Evolutionary conservation across 2,329 filamentous ascomycete species (phyloP).

Genomic region (Colletotrichum ledebouriae): DNA sequence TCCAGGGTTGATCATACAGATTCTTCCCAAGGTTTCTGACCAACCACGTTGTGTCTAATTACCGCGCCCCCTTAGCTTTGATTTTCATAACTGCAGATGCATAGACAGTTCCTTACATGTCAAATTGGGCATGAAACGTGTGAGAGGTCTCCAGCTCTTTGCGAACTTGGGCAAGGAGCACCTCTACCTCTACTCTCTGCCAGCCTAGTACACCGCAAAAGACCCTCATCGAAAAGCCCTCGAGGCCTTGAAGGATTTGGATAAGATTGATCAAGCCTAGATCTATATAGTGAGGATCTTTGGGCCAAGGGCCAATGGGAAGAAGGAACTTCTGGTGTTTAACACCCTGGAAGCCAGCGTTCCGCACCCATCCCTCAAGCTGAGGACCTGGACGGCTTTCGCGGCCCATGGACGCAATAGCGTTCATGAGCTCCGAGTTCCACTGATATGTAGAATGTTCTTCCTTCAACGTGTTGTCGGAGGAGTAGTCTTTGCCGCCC

Average conservation of each 20-base stretch:
- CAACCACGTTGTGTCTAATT: no score
- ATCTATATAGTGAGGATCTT: slow-evolving; percentile 49
- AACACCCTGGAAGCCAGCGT: slow-evolving; percentile 54
- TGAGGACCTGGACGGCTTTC: slow-evolving; percentile 47
- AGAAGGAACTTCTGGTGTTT: slow-evolving; percentile 49
- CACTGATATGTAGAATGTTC: slow-evolving; percentile 35
- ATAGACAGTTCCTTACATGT: no score
- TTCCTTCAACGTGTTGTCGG: slow-evolving; percentile 44
- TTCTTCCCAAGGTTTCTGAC: no score
- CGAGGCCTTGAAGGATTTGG: slow-evolving; percentile 44
- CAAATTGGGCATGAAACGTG: neutral
- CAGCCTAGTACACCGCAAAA: slow-evolving; percentile 50
- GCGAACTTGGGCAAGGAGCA: slow-evolving; percentile 47
- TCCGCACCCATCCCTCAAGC: slow-evolving; percentile 50
- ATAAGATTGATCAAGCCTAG: slow-evolving; percentile 46
- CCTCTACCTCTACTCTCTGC: slow-evolving; percentile 46
- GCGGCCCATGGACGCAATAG: slow-evolving; percentile 44
- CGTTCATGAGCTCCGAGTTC: slow-evolving; percentile 35
- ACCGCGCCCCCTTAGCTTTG: no score
- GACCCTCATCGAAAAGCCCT: slow-evolving; percentile 45
- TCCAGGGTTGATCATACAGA: no score
- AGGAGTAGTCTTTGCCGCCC: slow-evolving; percentile 41
- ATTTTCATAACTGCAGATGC: no score
- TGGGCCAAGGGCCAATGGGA: slow-evolving; percentile 55
- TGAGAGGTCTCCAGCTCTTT: slow-evolving; percentile 45